Evolutionary conservation across 176 grass and related monocot species (phyloP), one percentile per base, ranked within the genome.

Genomic region (Carex scoparia): DNA sequence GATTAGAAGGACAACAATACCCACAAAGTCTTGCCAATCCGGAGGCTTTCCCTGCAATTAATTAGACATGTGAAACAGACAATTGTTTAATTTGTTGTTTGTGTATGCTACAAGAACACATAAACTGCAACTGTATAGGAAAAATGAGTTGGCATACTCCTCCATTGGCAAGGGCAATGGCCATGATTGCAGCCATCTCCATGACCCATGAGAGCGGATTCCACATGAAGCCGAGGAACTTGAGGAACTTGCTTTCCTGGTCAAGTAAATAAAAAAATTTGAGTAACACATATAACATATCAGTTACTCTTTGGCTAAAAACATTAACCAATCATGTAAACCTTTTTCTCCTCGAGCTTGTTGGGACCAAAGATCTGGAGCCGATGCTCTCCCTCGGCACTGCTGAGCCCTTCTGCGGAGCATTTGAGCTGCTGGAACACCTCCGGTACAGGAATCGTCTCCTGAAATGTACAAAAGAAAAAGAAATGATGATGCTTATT

Each of bases 281-380:
- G 1, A 57, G 27, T 56, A 56, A 32, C 23, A 61, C 46, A 64
- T 65, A 49, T 30, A 61, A 56, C 49, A 72, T 35, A 57, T 19
- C 15, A 42, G 54, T 30, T 31, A 67, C 6, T 58, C 74, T 79
- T 19, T n/a, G 1, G 16, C 28, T 40, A 48, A 80, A 35, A 10
- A 7, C 13, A 33, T 46, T 56, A 30, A 33, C 27, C 5, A 28
- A 42, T 35, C 68, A 54, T 54, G 44, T 4, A 4, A 53, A 89
- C 88, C 88, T 84, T 91, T 87, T 98, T 98, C 88, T 98, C 92
- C 88, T 98, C 95, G n/a, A 98, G 89, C 89, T 91, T 98, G 91
- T 98, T 94, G 86, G 86, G 82, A 5, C 95, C 95, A 70, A 94
- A 98, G 19, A 91, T 8, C 49, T 62, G 55, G 16, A 98, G 86